Evolutionary conservation across 345 rosid genomes (phyloP).

Genomic region (Syzygium aromaticum): DNA sequence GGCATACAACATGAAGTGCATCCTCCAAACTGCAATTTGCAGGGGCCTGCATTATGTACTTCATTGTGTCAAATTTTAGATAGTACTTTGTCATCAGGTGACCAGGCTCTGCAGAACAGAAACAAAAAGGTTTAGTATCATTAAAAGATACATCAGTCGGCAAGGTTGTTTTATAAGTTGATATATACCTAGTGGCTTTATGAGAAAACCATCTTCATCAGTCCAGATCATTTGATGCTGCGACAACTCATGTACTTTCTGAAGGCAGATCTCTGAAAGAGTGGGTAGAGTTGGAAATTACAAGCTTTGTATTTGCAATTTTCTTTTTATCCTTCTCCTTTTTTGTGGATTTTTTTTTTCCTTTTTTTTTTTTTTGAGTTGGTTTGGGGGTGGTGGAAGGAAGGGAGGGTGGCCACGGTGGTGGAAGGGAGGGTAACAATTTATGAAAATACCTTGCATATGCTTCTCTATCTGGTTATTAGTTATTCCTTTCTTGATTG

Average conservation of each 20-base stretch:
- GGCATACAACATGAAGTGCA: constrained; percentile 63
- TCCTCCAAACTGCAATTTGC: constrained; percentile 68
- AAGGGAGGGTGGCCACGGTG: neutral
- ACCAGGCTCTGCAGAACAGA: constrained; percentile 63
- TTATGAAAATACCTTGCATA: constrained; percentile 49
- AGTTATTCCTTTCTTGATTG: constrained; percentile 66
- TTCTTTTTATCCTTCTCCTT: neutral
- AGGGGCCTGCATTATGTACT: constrained; percentile 69
- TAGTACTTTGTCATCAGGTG: constrained; percentile 96
- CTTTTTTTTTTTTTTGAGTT: neutral
- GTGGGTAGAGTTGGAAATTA: constrained; percentile 8
- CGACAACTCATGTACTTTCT: constrained; percentile 73
- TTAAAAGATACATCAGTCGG: neutral
- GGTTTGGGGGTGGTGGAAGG: neutral
- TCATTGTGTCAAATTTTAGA: constrained; percentile 85
- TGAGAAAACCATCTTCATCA: constrained; percentile 75
- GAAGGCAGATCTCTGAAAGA: constrained; percentile 60
- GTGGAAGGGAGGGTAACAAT: neutral
- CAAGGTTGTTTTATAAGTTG: constrained; percentile 1
- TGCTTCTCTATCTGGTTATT: constrained; percentile 77
- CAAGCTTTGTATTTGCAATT: neutral
- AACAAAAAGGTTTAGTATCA: neutral
- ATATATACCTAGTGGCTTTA: constrained; percentile 77
- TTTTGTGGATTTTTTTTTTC: neutral
- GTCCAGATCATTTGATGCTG: constrained; percentile 85